phyloP scores from a whole-genome alignment of 1,284 basidiomycete genomes.

The Anthracocystis setariae region DNA sequence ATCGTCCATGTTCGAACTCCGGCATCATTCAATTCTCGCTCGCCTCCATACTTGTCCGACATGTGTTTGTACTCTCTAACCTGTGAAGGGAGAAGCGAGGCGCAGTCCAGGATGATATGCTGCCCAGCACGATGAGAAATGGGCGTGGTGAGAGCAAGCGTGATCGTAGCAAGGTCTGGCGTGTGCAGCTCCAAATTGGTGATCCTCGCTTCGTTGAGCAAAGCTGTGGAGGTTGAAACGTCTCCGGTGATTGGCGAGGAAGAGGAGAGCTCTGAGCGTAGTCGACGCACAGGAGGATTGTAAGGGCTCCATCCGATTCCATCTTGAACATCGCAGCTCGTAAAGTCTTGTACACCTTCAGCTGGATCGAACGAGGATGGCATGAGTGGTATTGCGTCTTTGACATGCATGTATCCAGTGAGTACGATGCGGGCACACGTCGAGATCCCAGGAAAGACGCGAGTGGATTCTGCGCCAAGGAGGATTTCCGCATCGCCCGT shows the following conservation, averaged over 20 bases:
- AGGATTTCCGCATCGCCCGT: constrained; percentile 31
- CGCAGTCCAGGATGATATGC: constrained; percentile 43
- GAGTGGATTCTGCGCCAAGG: constrained; percentile 15
- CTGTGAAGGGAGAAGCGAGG: constrained; percentile 14
- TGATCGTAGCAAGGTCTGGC: constrained; percentile 20
- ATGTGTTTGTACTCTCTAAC: constrained; percentile 47
- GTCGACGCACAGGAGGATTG: constrained; percentile 32
- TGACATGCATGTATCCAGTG: constrained; percentile 32
- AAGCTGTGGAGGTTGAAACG: not conserved
- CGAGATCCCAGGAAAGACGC: constrained; percentile 22
- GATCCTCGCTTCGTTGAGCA: constrained; percentile 13
- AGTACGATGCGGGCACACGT: constrained; percentile 24
- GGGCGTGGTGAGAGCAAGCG: constrained; percentile 17
- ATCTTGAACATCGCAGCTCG: constrained; percentile 10
- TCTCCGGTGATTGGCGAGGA: not conserved
- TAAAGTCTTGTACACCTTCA: constrained; percentile 19
- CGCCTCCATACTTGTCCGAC: constrained; percentile 36
- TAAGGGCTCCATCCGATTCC: constrained; percentile 48
- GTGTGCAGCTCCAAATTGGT: constrained; percentile 13
- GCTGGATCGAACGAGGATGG: not conserved
- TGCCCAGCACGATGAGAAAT: constrained; percentile 33
- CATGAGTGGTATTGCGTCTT: constrained; percentile 28
- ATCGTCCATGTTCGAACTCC: constrained; percentile 45
- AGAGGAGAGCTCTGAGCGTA: constrained; percentile 21
- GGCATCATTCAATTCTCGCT: constrained; percentile 42